These are phyloP conservation scores for Tolypocladium guangdongense DNA, from an alignment of 2,329 filamentous ascomycete species.

Conservation along the genomic window DNA sequence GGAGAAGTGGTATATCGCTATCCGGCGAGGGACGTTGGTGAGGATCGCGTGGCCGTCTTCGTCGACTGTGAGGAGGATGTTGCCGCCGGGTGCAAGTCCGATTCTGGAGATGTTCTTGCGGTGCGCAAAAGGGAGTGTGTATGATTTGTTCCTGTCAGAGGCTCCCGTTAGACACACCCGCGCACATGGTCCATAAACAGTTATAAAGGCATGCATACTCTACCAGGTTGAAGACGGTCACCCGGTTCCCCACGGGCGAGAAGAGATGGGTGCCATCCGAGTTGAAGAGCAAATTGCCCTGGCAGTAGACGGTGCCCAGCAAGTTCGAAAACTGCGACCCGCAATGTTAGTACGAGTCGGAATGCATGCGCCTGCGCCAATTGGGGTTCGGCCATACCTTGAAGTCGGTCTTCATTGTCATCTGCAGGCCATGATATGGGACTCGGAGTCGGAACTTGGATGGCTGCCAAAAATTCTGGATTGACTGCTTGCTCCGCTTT, in stretches of 20 bases:
- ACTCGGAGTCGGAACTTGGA: conserved; percentile 2
- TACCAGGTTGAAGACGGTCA: conserved; percentile 91
- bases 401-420: conserved; percentile 96
- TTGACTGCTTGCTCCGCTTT: too few species aligned
- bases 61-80: conserved; percentile 85
- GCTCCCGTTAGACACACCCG: conserved; percentile 20
- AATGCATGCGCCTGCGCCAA: not conserved
- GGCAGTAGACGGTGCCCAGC: conserved; percentile 94
- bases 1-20: conserved; percentile 90
- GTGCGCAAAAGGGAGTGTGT: conserved; percentile 82
- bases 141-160: conserved; percentile 62
- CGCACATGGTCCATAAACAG: not conserved
- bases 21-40: conserved; percentile 76
- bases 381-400: conserved; percentile 49
- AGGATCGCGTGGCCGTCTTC: conserved; percentile 90
- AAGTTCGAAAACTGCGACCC: conserved; percentile 84
- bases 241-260: conserved; percentile 91
- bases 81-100: conserved; percentile 80
- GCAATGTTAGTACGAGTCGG: not conserved
- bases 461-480: conserved; percentile 18
- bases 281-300: conserved; percentile 93
- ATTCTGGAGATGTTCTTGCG: conserved; percentile 86
- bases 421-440: conserved; percentile 22
- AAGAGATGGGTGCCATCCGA: conserved; percentile 92
- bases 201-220: conserved; percentile 48